Conservation (phyloP, 2,329 filamentous ascomycete genomes). For the Dothideomycetes sp. region DNA sequence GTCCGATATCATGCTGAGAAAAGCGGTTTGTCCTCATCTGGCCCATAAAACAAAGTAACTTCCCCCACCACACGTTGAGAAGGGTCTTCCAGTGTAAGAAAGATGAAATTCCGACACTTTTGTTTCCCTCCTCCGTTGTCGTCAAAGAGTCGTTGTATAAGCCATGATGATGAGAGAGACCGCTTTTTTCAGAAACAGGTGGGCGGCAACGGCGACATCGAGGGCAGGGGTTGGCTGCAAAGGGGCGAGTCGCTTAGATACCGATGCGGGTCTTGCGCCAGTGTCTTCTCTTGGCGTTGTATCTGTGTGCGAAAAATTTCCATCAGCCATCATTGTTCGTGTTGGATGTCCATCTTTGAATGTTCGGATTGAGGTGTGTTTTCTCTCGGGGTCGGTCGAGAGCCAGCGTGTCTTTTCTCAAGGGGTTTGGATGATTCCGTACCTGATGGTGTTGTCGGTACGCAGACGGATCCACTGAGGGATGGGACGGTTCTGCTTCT, state of each 20-base stretch:
- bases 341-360: neutral
- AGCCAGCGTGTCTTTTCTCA: neutral
- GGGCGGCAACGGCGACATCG: conserved; percentile 12
- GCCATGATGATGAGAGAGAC: too few species aligned
- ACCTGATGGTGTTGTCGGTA: conserved; percentile 99
- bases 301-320: conserved; percentile 50
- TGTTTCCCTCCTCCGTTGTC: too few species aligned
- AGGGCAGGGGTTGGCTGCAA: conserved; percentile 11
- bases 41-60: too few species aligned
- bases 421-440: conserved; percentile 36
- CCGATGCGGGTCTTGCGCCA: conserved; percentile 99
- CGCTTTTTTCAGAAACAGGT: conserved; percentile 11
- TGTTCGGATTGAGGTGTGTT: neutral
- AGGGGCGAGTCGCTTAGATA: conserved; percentile 64
- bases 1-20: neutral
- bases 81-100: neutral
- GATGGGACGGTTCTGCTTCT: conserved; percentile 99
- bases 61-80: conserved; percentile 9
- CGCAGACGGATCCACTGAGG: conserved; percentile 99
- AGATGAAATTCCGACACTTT: too few species aligned
- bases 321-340: conserved; percentile 4
- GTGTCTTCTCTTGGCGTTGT: conserved; percentile 99
- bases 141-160: too few species aligned
- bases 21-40: neutral
- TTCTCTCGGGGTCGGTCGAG: neutral